These are phyloP conservation scores for Tetraselmis chui DNA, from an alignment of 139 green algal genomes.

Conservation along the genomic window DNA sequence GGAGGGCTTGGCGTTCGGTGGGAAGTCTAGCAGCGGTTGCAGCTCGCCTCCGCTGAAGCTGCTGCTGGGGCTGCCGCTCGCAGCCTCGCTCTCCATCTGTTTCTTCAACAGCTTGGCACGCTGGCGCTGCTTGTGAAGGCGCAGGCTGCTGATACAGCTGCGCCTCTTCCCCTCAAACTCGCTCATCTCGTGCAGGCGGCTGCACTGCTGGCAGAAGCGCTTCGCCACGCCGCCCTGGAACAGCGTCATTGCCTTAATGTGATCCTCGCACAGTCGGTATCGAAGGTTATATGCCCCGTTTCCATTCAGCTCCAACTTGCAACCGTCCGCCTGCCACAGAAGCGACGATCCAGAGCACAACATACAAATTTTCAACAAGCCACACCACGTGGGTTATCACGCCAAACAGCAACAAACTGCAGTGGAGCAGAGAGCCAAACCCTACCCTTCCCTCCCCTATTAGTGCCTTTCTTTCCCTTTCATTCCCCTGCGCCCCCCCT, in stretches of 20 bases:
- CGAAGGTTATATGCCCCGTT: not conserved
- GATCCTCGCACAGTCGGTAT: constrained; percentile 1
- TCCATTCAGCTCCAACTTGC: not conserved
- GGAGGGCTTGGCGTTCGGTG: not conserved
- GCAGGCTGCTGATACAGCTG: constrained; percentile 11
- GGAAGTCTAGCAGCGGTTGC: not conserved
- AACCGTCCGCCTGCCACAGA: not conserved
- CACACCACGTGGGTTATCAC: not conserved
- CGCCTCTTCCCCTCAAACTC: constrained; percentile 1
- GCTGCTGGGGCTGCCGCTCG: not conserved
- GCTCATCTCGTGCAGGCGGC: constrained; percentile 3
- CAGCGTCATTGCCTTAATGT: not conserved
- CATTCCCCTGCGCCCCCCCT: too few relatives aligned
- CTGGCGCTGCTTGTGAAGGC: constrained; percentile 9
- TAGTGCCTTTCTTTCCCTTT: not conserved
- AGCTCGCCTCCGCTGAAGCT: not conserved
- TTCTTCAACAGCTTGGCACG: not conserved
- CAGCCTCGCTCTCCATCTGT: not conserved
- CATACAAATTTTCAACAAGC: too few relatives aligned
- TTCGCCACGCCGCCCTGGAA: not conserved
- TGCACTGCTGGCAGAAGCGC: constrained; percentile 22
- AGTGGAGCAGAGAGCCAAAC: not conserved
- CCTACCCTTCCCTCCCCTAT: not conserved
- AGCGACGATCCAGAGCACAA: too few relatives aligned
- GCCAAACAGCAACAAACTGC: not conserved